A percentile compares a stretch with the other conserved stretches of the same genome.
Conservation (phyloP, 768 basidiomycete genomes). For the Coprinopsis strossmayeri region DNA sequence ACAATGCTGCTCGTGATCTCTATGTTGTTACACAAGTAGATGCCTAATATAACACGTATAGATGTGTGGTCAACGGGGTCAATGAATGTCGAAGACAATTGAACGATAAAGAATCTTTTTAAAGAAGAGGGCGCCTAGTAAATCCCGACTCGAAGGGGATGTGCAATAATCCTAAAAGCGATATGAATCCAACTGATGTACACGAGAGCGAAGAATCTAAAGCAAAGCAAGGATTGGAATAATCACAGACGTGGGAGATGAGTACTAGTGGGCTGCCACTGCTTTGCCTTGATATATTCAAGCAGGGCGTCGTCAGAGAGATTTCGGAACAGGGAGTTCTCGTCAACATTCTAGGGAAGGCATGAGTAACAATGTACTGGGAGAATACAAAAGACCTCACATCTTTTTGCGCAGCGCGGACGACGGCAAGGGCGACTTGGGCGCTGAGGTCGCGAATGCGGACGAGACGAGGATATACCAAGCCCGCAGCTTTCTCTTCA, state of each 20-base stretch:
- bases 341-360: slow-evolving; percentile 32
- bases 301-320: slow-evolving; percentile 41
- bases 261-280: slow-evolving; percentile 42
- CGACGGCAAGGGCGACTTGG: slow-evolving; percentile 52
- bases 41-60: slow-evolving; percentile 14
- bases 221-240: slow-evolving; percentile 2
- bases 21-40: slow-evolving; percentile 29
- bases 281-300: slow-evolving; percentile 45
- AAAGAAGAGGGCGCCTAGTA: not conserved
- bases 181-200: slow-evolving; percentile 1
- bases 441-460: slow-evolving; percentile 66
- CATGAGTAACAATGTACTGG: not conserved
- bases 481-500: slow-evolving; percentile 46
- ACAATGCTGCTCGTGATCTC: slow-evolving; percentile 13
- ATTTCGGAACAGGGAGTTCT: slow-evolving; percentile 39
- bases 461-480: slow-evolving; percentile 64
- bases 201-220: not conserved
- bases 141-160: not conserved
- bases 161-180: not conserved
- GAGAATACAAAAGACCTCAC: slow-evolving; percentile 25
- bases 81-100: not conserved
- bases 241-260: slow-evolving; percentile 26
- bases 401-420: slow-evolving; percentile 58
- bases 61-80: not conserved
- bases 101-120: too few species aligned